phyloP scores from a whole-genome alignment of 2,329 filamentous ascomycete genomes.

The Fusarium pilosicola region DNA sequence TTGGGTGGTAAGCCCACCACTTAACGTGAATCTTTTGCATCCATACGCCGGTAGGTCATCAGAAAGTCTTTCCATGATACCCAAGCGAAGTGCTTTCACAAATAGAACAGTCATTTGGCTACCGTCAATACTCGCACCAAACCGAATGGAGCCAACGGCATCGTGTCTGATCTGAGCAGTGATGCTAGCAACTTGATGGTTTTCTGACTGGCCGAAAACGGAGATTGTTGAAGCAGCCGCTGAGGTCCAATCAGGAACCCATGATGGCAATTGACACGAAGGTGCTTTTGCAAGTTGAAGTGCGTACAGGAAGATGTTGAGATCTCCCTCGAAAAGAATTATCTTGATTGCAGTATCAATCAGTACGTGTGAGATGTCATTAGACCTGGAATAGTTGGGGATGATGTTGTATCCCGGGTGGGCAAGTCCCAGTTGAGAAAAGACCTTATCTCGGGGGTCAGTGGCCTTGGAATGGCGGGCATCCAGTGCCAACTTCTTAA shows the following conservation, averaged over 20 bases:
- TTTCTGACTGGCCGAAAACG: neutral
- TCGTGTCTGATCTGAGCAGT: neutral
- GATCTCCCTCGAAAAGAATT: neutral
- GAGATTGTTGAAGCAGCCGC: neutral
- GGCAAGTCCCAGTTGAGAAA: neutral
- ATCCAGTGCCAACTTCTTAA: neutral
- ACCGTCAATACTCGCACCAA: neutral
- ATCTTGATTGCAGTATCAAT: neutral
- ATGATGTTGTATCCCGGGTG: neutral
- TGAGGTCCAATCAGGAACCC: neutral
- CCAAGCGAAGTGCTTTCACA: neutral
- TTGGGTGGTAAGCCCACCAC: too few relatives aligned
- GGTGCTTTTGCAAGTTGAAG: neutral
- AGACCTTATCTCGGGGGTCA: neutral
- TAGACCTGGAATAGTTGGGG: neutral
- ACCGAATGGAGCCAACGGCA: neutral
- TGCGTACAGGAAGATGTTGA: neutral
- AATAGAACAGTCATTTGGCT: neutral
- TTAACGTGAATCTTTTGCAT: neutral
- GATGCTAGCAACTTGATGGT: neutral
- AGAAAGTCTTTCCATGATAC: neutral
- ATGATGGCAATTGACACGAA: neutral
- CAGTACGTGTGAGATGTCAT: neutral
- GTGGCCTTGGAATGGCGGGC: neutral
- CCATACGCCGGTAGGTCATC: accelerated